Base-by-base conservation (phyloP, 1,284 basidiomycete genomes). In the Termitomyces sp. region DNA sequence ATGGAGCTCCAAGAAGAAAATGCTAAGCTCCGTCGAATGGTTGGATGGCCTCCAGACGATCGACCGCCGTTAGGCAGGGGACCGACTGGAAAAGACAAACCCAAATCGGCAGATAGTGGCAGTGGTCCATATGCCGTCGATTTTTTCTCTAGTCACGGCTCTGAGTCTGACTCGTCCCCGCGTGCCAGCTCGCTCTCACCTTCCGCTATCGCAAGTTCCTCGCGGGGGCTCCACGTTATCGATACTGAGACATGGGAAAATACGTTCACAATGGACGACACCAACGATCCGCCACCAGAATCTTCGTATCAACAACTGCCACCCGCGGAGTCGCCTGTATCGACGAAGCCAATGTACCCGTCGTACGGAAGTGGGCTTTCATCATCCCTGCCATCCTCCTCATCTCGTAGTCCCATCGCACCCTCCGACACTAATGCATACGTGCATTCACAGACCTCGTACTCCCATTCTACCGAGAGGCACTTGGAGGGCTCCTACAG, bases 1-100 rank as follows among this genome's bases (percentile, higher is more conserved):
- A 70, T 83, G 50, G 84, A 90, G 64, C 81, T 95, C 46, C 91
- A 94, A 72, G 84, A 86, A 55, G 92, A 95, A 73, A 94, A 94
- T 67, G 76, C 74, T 44, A 81, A 79, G 60, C 78, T 95, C 47
- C 84, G 92, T 42, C 81, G 84, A 42, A 80, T 85, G 34, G 77
- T 94, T 49, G 83, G 79, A 61, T 73, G 95, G 21, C 90, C 91
- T 0, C 85, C 87, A 26, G 84, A 87, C 55, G 81, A 77, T 65
- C 77, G 88, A 56, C 78, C 80, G 8, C 69, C 82, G 4, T 76
- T 91, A 48, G 89, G 88, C 42, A 89, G 84, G 68, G 88, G 88
- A 46, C 89, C 88, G 19, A 91, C 88, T 0, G 88, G 88, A 40
- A 89, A 90, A 68, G 88, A 91, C 66, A 88, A 81, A 62, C 81